phyloP scores from a whole-genome alignment of 192 early-diverging fungal genomes.

The Coemansia sp. region DNA sequence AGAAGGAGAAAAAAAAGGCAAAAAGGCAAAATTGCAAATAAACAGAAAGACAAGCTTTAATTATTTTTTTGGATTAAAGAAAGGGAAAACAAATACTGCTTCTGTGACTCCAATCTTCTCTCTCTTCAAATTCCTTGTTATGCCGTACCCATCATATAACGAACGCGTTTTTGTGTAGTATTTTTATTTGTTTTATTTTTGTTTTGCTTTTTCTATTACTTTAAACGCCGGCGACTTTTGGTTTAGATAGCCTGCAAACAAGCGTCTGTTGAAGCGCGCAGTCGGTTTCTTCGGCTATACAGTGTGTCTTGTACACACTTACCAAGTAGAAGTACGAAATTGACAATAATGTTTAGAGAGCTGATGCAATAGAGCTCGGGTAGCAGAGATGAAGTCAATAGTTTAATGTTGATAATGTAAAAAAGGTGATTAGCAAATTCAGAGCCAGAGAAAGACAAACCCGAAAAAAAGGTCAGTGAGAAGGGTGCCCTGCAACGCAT shows the following conservation, averaged over 20 bases:
- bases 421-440: too few species aligned
- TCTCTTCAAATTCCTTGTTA: neutral
- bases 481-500: too few species aligned
- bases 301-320: constrained; percentile 6
- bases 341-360: neutral
- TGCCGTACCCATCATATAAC: constrained; percentile 11
- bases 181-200: too few species aligned
- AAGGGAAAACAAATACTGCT: constrained; percentile 3
- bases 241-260: too few species aligned
- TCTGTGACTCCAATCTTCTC: neutral
- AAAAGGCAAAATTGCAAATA: neutral
- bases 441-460: neutral
- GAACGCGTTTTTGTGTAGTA: neutral
- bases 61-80: neutral
- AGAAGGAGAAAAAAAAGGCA: neutral
- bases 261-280: too few species aligned
- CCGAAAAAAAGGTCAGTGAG: neutral
- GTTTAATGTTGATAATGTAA: too few species aligned
- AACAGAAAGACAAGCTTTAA: neutral
- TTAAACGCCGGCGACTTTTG: too few species aligned
- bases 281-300: neutral
- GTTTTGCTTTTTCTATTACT: too few species aligned
- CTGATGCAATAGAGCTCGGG: neutral
- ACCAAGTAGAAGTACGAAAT: constrained; percentile 1
- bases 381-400: neutral